Evolutionary conservation across 176 grass and related monocot genomes (phyloP).

Genomic region (Oryza glaberrima): DNA sequence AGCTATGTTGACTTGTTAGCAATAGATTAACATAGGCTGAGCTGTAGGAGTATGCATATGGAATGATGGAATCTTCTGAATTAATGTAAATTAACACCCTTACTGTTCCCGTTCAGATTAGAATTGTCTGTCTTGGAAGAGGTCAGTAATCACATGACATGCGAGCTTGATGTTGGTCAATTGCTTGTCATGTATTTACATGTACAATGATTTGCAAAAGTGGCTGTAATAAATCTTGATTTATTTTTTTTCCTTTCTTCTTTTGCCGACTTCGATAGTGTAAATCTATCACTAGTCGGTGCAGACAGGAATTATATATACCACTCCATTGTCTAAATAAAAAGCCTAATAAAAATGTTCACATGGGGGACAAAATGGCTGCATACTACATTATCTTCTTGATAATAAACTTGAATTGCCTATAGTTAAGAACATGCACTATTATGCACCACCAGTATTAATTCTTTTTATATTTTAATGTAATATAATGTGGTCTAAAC

Average conservation of each 20-base stretch:
- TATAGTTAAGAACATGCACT: background rate
- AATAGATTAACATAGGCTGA: conserved; percentile 37
- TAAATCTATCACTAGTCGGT: background rate
- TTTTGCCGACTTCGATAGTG: background rate
- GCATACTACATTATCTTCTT: background rate
- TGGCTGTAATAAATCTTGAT: background rate
- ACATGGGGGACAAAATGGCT: background rate
- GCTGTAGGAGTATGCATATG: conserved; percentile 24
- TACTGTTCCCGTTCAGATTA: conserved; percentile 7
- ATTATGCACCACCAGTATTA: conserved; percentile 17
- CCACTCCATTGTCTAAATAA: background rate
- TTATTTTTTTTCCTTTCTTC: background rate
- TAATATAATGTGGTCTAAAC: background rate
- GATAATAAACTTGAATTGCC: background rate
- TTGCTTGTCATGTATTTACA: background rate
- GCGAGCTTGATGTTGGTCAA: background rate
- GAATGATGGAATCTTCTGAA: conserved; percentile 54
- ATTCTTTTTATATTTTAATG: background rate
- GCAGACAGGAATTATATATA: background rate
- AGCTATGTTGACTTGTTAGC: conserved; percentile 41
- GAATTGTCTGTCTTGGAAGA: background rate
- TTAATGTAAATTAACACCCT: conserved; percentile 32
- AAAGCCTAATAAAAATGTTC: background rate
- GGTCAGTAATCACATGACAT: conserved; percentile 17
- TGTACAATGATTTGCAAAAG: background rate